A percentile compares a stretch with the other conserved stretches of the same genome.
Evolutionary conservation across 1,284 basidiomycete species (phyloP).

Genomic region (Sphagnurus paluster): DNA sequence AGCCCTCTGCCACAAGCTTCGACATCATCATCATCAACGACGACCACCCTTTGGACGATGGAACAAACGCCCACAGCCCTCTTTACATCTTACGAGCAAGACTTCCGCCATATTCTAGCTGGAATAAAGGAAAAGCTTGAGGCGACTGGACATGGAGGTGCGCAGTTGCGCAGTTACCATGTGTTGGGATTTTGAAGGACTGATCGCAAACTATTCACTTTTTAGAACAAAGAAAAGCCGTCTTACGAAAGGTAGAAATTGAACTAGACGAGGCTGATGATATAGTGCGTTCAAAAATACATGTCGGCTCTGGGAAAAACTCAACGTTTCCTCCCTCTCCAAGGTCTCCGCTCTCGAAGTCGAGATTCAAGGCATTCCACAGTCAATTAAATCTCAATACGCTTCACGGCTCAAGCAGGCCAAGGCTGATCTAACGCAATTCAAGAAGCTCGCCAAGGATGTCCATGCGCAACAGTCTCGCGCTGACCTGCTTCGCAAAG

Average conservation of each 20-base stretch:
- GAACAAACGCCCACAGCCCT: constrained; percentile 67
- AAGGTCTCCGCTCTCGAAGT: constrained; percentile 95
- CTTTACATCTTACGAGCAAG: constrained; percentile 74
- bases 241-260: constrained; percentile 82
- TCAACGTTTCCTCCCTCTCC: background rate
- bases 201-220: no score
- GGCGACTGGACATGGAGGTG: constrained; percentile 60
- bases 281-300: constrained; percentile 56
- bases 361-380: constrained; percentile 90
- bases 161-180: constrained; percentile 15
- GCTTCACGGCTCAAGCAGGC: constrained; percentile 64
- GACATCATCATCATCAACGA: constrained; percentile 10
- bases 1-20: no score
- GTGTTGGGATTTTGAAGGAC: background rate
- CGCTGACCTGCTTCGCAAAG: constrained; percentile 47
- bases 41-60: constrained; percentile 39
- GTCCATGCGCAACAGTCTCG: constrained; percentile 54
- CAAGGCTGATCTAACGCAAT: constrained; percentile 68
- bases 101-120: constrained; percentile 63
- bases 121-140: constrained; percentile 69
- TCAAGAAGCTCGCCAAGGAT: constrained; percentile 76
- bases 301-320: background rate
- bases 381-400: constrained; percentile 75
- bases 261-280: constrained; percentile 96
- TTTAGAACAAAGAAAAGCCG: constrained; percentile 80